Evolutionary conservation across 371 early-diverging fungal genomes (phyloP).

Genomic region (Zopfochytrium polystomum): DNA sequence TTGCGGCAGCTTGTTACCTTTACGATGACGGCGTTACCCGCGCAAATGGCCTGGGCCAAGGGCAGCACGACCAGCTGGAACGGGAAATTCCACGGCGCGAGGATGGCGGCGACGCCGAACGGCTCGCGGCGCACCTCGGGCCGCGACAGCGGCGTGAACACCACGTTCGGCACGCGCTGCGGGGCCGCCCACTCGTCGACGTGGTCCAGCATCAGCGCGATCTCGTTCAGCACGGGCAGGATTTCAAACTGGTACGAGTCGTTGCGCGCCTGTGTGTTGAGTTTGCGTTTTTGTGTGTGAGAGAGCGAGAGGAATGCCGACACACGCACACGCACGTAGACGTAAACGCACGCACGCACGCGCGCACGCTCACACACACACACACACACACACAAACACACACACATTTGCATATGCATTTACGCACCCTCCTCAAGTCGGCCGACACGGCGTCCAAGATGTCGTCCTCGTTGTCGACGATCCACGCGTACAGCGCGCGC

Average conservation of each 20-base stretch:
- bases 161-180: constrained; percentile 2
- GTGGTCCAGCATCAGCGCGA: constrained; percentile 57
- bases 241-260: constrained; percentile 35
- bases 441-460: constrained; percentile 62
- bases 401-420: too few relatives aligned
- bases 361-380: too few relatives aligned
- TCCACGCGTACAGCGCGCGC: constrained; percentile 57
- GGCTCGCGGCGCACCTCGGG: constrained; percentile 66
- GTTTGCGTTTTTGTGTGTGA: background rate
- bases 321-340: too few relatives aligned
- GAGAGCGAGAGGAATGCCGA: background rate
- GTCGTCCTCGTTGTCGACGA: constrained; percentile 63
- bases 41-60: constrained; percentile 79
- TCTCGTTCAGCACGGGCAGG: constrained; percentile 60
- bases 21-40: constrained; percentile 81
- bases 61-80: constrained; percentile 66
- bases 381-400: too few relatives aligned
- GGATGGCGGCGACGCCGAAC: constrained; percentile 67
- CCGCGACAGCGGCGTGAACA: constrained; percentile 19
- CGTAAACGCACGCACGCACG: too few relatives aligned
- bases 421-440: constrained; percentile 54
- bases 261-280: background rate
- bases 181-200: constrained; percentile 42
- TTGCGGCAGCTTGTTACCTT: constrained; percentile 46
- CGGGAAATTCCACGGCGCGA: constrained; percentile 87